Conservation (phyloP, 805 yeast genomes). For the Wickerhamiella alocasiicola region DNA sequence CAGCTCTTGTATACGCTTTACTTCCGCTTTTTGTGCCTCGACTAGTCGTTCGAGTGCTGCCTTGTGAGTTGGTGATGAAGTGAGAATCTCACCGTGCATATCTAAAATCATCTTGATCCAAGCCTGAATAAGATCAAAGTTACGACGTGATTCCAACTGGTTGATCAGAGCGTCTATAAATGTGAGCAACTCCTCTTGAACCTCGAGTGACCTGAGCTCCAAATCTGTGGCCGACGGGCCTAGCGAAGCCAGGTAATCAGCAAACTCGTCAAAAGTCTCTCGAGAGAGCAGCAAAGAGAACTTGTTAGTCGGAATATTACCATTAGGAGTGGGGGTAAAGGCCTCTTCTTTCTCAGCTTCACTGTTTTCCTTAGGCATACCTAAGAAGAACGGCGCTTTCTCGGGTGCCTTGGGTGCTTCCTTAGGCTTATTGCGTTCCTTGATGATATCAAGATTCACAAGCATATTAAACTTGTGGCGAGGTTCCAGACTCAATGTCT, state of each 20-base stretch:
- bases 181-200: slow-evolving; percentile 49
- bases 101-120: slow-evolving; percentile 61
- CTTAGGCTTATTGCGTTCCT: slow-evolving; percentile 74
- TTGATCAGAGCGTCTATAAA: slow-evolving; percentile 56
- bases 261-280: slow-evolving; percentile 36
- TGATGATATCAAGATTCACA: slow-evolving; percentile 70
- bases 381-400: slow-evolving; percentile 67
- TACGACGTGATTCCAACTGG: slow-evolving; percentile 43
- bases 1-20: slow-evolving; percentile 47
- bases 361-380: slow-evolving; percentile 24
- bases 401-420: slow-evolving; percentile 82
- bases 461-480: slow-evolving; percentile 68
- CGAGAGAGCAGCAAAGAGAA: not conserved
- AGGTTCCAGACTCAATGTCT: slow-evolving; percentile 69
- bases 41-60: slow-evolving; percentile 42
- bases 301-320: slow-evolving; percentile 6
- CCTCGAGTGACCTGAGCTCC: slow-evolving; percentile 65
- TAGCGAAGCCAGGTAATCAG: slow-evolving; percentile 41
- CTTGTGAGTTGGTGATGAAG: slow-evolving; percentile 27
- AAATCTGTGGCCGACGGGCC: slow-evolving; percentile 74
- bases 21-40: slow-evolving; percentile 30
- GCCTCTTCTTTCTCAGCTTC: slow-evolving; percentile 13
- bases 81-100: slow-evolving; percentile 72
- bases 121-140: slow-evolving; percentile 74
- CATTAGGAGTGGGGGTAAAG: slow-evolving; percentile 5